Base-by-base conservation (phyloP, 768 basidiomycete species). In the Piloderma croceum region DNA sequence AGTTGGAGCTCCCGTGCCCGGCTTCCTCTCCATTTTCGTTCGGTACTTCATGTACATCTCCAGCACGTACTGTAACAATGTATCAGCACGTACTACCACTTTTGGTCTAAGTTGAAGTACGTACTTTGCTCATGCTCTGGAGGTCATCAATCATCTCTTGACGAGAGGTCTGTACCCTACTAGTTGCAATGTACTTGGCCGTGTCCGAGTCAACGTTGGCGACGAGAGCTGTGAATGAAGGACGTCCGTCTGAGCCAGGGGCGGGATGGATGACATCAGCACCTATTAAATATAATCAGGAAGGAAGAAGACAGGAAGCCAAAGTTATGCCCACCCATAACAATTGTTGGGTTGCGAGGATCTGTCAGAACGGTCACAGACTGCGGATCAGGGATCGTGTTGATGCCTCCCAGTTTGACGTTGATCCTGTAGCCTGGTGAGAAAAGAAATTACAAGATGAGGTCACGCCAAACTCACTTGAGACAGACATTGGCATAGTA, bases 231-330 rank as follows among this genome's bases (percentile, higher is more conserved):
- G 88, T 83, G 56, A 85, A 90, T 0, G 88, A 90, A 1, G 89
- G 89, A 3, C 80, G 75, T 13, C 79, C 84, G n/a, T 73, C 75
- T 0, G 84, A 74, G 7, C 86, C 86, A 15, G 89, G 86, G 6
- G 85, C 74, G 7, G 89, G 87, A 50, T 90, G 87, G 29, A 87
- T 85, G 21, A 86, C 85, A 56, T 90, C 86, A 13, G 87, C 87
- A 46, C 84, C 81, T 84, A 41, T 9, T 46, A 31, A 37, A 39
- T 38, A 32, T 13, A 11, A 15, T 24, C 12, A 15, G 2, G 21
- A 33, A 47, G 41, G 24, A 3, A 44, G 36, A 41, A 47, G n/a
- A 3, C n/a, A n/a, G n/a, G n/a, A n/a, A n/a, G n/a, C n/a, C n/a
- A n/a, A n/a, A n/a, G n/a, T n/a, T 23, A 15, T 5, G 22, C 58